A percentile compares a stretch with the other conserved stretches of the same genome.
Evolutionary conservation across 257 asterid genomes (phyloP).

Genomic region (Solanum rostratum): DNA sequence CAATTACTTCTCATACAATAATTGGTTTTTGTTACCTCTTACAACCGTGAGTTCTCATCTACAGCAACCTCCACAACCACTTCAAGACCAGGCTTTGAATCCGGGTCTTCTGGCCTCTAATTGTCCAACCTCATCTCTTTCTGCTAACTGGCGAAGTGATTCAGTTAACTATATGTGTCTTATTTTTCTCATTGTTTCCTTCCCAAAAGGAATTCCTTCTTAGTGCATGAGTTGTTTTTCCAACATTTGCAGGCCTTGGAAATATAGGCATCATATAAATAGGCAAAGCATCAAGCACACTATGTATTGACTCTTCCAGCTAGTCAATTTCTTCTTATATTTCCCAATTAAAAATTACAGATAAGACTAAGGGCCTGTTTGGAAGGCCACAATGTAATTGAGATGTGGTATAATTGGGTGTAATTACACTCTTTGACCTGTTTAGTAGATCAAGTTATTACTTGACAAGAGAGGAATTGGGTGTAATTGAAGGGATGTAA

Average conservation of each 20-base stretch:
- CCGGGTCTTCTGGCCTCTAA: neutral
- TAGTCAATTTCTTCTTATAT: neutral
- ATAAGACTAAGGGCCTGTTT: neutral
- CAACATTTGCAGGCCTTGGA: neutral
- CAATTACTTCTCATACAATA: neutral
- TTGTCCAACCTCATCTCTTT: neutral
- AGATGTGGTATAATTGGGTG: too few relatives aligned
- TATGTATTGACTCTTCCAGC: neutral
- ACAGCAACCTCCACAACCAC: neutral
- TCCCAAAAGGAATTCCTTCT: neutral
- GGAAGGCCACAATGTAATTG: too few relatives aligned
- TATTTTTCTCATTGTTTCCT: neutral
- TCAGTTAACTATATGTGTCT: neutral
- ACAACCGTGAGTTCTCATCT: neutral
- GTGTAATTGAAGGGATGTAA: too few relatives aligned
- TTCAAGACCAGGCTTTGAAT: neutral
- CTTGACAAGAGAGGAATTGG: too few relatives aligned
- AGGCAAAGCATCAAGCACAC: neutral
- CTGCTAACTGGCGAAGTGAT: neutral
- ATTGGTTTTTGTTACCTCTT: neutral
- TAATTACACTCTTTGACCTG: too few relatives aligned
- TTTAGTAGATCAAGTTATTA: too few relatives aligned
- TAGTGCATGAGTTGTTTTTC: neutral
- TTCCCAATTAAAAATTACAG: neutral
- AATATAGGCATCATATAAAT: neutral